Base-by-base conservation (phyloP, 192 early-diverging fungal genomes). In the Gamsiella multidivaricata region DNA sequence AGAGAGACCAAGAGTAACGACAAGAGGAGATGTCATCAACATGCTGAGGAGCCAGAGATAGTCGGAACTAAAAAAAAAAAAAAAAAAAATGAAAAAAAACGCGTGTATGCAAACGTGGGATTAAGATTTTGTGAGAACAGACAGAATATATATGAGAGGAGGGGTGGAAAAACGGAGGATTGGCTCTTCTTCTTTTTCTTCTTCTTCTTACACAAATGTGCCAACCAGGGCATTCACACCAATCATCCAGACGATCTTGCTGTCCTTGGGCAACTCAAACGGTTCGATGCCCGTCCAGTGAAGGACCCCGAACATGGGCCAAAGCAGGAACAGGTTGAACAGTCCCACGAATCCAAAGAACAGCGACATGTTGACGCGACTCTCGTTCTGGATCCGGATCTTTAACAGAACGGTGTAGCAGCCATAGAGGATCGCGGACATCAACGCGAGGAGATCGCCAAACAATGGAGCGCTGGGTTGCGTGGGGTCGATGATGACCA, bases 321-420 rank as follows among this genome's bases (percentile, higher is more conserved):
- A 91, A 12, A 94, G 67, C 20, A 91, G 46, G 20, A 90, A 53
- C 0, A 87, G 60, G 71, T 94, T 95, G 45, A 90, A 90, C 18
- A 89, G 54, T 4, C 94, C 93, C 17, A 95, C 90, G n/a, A 87
- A 88, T 34, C 93, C 93, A 80, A 95, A 91, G 58, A 95, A 95
- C 51, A 91, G 64, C 28, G 89, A 84, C 83, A 90, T 89, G 58
- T 93, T 81, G 34, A 94, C 71, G 36, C 89, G 82, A 50, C 80
- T 83, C 72, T 93, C 91, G 64, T 91, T 83, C 52, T 87, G 86
- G 54, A 94, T 88, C 36, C 76, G 82, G 31, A 86, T 70, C 51
- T 95, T 94, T 20, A 95, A 75, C 25, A 95, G 74, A 14, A 88
- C 88, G 0, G 88, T 90, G 78, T 95, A 94, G 49, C 85, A 86